Evolutionary conservation across 1,139 yeast genomes (phyloP).

Genomic region (Yamadazyma atmosphaerica): DNA sequence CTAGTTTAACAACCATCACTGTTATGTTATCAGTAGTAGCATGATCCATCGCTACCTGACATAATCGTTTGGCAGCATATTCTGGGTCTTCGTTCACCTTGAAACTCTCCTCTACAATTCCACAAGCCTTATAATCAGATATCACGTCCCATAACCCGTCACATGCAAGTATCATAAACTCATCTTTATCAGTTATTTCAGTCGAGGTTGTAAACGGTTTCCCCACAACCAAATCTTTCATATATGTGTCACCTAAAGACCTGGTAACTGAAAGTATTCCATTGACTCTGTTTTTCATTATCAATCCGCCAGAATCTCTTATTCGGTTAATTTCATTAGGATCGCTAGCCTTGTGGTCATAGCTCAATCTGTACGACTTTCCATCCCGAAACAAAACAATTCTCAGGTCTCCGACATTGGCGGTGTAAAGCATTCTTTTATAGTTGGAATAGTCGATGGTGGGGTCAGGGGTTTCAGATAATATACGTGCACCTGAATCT

Average conservation of each 20-base stretch:
- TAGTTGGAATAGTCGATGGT: slow-evolving; percentile 38
- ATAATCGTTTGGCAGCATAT: slow-evolving; percentile 66
- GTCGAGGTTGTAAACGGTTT: slow-evolving; percentile 92
- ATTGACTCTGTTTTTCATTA: slow-evolving; percentile 88
- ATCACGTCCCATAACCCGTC: slow-evolving; percentile 97
- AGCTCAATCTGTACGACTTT: slow-evolving; percentile 73
- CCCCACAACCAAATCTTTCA: slow-evolving; percentile 88
- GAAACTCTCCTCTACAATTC: slow-evolving; percentile 53
- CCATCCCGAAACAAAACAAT: slow-evolving; percentile 76
- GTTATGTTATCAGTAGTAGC: slow-evolving; percentile 92
- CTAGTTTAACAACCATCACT: slow-evolving; percentile 78
- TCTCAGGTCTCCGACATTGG: slow-evolving; percentile 94
- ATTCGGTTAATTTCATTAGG: slow-evolving; percentile 73
- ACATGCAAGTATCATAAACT: slow-evolving; percentile 84
- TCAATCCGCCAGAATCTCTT: slow-evolving; percentile 76
- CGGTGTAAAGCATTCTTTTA: slow-evolving; percentile 80
- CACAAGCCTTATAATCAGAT: slow-evolving; percentile 78
- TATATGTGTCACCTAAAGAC: slow-evolving; percentile 90
- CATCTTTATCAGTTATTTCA: slow-evolving; percentile 59
- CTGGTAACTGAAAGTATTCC: slow-evolving; percentile 96
- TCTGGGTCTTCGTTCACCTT: slow-evolving; percentile 44
- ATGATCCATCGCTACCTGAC: slow-evolving; percentile 74
- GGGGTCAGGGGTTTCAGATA: slow-evolving; percentile 17
- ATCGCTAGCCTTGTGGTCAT: slow-evolving; percentile 95
- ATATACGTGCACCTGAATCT: not conserved